phyloP scores from a whole-genome alignment of 75 land plant genomes.

The Selaginella tamariscina region DNA sequence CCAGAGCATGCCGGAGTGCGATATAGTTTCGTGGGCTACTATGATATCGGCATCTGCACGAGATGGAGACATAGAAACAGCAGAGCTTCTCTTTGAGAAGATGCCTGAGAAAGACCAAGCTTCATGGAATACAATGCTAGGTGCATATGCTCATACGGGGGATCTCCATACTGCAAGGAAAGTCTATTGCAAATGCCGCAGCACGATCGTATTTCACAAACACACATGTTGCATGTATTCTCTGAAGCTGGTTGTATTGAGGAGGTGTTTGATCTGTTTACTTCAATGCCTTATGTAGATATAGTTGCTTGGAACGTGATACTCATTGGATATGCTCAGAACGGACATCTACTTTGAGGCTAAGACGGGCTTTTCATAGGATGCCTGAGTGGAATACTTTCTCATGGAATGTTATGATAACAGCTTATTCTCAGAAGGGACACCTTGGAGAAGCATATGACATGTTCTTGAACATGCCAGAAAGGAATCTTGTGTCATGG shows the following conservation, averaged over 20 bases:
- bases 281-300: background rate
- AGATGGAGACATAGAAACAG: background rate
- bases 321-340: background rate
- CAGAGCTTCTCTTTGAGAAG: background rate
- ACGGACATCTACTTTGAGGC: background rate
- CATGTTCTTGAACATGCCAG: background rate
- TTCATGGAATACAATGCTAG: background rate
- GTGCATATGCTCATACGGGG: background rate
- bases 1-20: slow-evolving; percentile 2
- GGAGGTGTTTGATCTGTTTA: background rate
- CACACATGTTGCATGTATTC: background rate
- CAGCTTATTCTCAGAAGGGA: slow-evolving; percentile 4
- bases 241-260: background rate
- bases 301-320: background rate
- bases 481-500: slow-evolving; percentile 5
- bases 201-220: background rate
- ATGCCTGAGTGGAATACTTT: slow-evolving; percentile 1
- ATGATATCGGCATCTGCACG: background rate
- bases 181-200: background rate
- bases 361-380: background rate
- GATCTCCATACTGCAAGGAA: background rate
- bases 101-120: background rate
- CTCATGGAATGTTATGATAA: slow-evolving; percentile 1
- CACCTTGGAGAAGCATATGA: background rate
- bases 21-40: background rate